These are phyloP conservation scores for Neurospora terricola DNA, from an alignment of 495 filamentous ascomycete species.

Conservation along the genomic window DNA sequence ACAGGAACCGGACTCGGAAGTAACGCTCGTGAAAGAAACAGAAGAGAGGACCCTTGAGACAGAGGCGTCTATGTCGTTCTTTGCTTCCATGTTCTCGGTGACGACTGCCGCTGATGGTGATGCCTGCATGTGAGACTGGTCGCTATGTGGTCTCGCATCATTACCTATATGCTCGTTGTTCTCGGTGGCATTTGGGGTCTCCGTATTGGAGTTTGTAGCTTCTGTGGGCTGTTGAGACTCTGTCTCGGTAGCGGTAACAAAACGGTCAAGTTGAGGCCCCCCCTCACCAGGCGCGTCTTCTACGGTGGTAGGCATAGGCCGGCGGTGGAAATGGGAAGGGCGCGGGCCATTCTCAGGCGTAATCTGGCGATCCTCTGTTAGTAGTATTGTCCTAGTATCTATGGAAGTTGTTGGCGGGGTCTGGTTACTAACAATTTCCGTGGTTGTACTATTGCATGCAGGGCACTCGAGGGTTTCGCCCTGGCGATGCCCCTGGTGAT, in stretches of 20 bases:
- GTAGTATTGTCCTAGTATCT: neutral
- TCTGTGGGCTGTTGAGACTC: neutral
- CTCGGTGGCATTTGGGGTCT: neutral
- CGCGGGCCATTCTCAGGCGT: slow-evolving; percentile 12
- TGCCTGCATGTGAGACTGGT: too few relatives aligned
- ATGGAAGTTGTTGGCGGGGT: neutral
- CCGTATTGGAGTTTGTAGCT: neutral
- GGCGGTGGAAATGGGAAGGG: slow-evolving; percentile 15
- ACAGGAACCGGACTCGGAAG: neutral
- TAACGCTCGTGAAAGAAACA: neutral
- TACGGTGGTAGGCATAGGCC: neutral
- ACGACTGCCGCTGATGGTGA: too few relatives aligned
- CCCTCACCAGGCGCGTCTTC: neutral
- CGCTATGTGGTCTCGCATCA: neutral
- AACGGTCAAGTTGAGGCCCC: neutral
- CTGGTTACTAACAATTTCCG: slow-evolving; percentile 14
- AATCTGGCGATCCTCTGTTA: slow-evolving; percentile 8
- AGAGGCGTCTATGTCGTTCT: neutral
- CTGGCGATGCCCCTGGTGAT: slow-evolving; percentile 12
- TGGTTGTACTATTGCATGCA: slow-evolving; percentile 10
- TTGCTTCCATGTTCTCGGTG: neutral
- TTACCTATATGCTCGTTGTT: neutral
- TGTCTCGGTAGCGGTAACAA: neutral
- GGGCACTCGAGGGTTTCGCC: slow-evolving; percentile 16
- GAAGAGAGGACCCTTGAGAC: neutral